Base-by-base conservation (phyloP, 2,329 filamentous ascomycete species). In the Dactylellina cionopaga region DNA sequence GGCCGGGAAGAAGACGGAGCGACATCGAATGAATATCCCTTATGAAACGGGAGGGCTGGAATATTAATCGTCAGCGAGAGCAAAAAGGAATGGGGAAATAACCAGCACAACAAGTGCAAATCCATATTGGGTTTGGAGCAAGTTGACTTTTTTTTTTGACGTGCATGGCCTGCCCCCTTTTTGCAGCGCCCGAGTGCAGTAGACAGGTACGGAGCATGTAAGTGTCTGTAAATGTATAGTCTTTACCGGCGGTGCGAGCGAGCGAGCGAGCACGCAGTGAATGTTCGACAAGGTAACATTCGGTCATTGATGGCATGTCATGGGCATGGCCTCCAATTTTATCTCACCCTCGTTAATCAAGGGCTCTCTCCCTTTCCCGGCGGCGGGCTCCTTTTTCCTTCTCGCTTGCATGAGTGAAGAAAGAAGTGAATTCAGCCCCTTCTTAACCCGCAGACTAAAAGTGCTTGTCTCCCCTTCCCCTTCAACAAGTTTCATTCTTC, bases 21-120 rank as follows among this genome's bases (percentile, higher is more conserved):
- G 17, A 33, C 13, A 31, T 29, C 65, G 22, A 70, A 70, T 70
- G 56, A 63, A 71, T 63, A 71, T 64, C 66, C 55, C 63, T 56
- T 51, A 56, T 39, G 31, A 25, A 35, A 51, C 29, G 56, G 44
- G 22, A 24, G 51, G 43, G 63, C 44, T 22, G 37, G 65, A 63
- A 56, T 9, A 56, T 51, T 41, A 56, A 58, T 33, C 39, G 56
- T 29, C 33, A 60, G 33, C 13, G 31, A 35, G 31, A 35, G 31
- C 6, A 35, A 35, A 35, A 6, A 35, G 31, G 13, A 35, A 35
- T 13, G 13, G 31, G 41, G 47, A 39, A 54, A 39, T 39, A 25
- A 22, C 39, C 39, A 27, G 29, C n/a, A n/a, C n/a, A 24, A 39
- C 17, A 39, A 17, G 7, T 3, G 19, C 10, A 5, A 24, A 25